Evolutionary conservation across 352 stramenopile genomes (phyloP), one percentile per base, ranked within the genome.

Genomic region (Pythium phragmiticola): DNA sequence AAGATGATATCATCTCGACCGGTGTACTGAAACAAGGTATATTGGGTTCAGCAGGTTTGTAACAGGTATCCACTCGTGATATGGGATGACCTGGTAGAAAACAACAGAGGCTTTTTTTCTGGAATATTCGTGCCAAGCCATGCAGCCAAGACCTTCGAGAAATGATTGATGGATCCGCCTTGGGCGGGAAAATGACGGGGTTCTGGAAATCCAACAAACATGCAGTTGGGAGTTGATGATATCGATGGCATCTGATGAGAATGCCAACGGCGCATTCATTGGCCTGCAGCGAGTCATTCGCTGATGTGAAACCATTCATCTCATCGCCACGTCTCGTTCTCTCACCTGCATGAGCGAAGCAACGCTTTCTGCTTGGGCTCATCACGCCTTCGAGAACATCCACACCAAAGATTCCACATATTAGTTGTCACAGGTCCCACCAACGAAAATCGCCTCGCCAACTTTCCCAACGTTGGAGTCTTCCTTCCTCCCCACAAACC

Each of bases 101-200:
- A 6, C 39, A 45, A 45, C 36, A 13, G 13, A 41, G 36, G 36
- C 7, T 54, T 63, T 28, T 41, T 48, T 65, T 65, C 55, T 69
- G 63, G 63, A 69, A 69, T 60, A 33, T 69, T 69, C 62, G 33
- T 53, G 42, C 34, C 21, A 21, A 21, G 0, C 54, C 13, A 46
- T 42, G 7, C 2, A 52, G 9, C 19, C 9, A 66, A n/a, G 12
- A 63, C 46, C 62, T 69, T 2, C 17, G 11, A 60, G 46, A 69
- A 7, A 23, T 59, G 33, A 64, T 60, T 7, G 7, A 23, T 48
- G 19, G 45, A 60, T 60, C 51, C 23, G 37, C 8, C 5, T 16
- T 30, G 39, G 9, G 33, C 23, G 21, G 21, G 48, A 42, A 42
- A 23, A 42, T 49, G 16, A 0, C 3, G 14, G 12, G 16, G 39